phyloP scores from a whole-genome alignment of 148 eudicot genomes.

The Chenopodium quinoa region DNA sequence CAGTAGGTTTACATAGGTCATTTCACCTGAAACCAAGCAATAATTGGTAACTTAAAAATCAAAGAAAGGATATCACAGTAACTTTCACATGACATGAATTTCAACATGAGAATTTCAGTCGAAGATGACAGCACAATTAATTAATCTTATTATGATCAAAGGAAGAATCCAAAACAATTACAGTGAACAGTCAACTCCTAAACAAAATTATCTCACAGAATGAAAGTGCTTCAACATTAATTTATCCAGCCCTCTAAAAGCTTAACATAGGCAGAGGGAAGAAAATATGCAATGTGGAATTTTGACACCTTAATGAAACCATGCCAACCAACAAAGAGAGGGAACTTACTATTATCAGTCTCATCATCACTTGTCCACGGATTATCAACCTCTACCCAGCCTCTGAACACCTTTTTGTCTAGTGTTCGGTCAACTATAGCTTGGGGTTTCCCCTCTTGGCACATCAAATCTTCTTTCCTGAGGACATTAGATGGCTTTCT shows the following conservation, averaged over 20 bases:
- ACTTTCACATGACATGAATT: background rate
- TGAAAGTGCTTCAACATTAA: background rate
- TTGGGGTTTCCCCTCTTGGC: conserved; percentile 89
- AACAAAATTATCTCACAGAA: background rate
- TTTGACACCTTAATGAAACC: background rate
- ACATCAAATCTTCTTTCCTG: conserved; percentile 56
- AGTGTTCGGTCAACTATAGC: conserved; percentile 81
- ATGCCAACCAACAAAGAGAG: background rate
- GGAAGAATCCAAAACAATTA: background rate
- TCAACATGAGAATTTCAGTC: background rate
- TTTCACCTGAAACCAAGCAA: conserved; percentile 65
- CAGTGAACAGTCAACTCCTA: background rate
- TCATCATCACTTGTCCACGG: conserved; percentile 93
- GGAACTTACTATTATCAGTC: conserved; percentile 70
- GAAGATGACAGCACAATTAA: background rate
- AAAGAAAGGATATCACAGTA: background rate
- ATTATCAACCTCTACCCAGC: conserved; percentile 78
- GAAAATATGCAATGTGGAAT: background rate
- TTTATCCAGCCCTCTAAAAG: background rate
- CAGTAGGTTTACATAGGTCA: conserved; percentile 92
- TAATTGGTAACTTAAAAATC: background rate
- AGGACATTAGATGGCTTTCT: conserved; percentile 55
- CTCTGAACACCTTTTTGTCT: conserved; percentile 64
- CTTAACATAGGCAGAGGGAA: background rate
- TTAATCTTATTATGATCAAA: too few species aligned